Percentiles rank a stretch among this genome's conserved stretches.
phyloP scores from a whole-genome alignment of 805 yeast species.

The Cyberlindnera galapagoensis region DNA sequence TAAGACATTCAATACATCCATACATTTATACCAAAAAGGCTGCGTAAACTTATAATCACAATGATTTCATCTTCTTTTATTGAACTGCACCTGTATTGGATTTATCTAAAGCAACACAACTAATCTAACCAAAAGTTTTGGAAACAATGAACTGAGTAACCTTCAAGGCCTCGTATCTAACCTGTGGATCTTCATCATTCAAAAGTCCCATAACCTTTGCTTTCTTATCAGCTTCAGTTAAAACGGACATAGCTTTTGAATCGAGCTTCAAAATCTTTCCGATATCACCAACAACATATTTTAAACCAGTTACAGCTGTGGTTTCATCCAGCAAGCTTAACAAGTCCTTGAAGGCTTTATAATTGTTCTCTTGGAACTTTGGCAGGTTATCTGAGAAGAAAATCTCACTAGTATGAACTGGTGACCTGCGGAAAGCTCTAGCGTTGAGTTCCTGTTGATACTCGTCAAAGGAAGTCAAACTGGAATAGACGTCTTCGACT shows the following conservation, averaged over 20 bases:
- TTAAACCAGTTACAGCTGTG: slow-evolving; percentile 33
- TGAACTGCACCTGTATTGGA: not conserved
- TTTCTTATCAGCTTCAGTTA: slow-evolving; percentile 59
- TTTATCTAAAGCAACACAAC: too few relatives aligned
- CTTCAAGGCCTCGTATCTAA: slow-evolving; percentile 90
- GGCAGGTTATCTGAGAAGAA: slow-evolving; percentile 85
- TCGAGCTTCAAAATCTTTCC: slow-evolving; percentile 52
- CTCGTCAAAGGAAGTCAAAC: slow-evolving; percentile 88
- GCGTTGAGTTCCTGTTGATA: slow-evolving; percentile 79
- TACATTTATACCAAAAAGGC: too few relatives aligned
- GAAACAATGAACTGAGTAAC: slow-evolving; percentile 94
- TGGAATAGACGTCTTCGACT: slow-evolving; percentile 67
- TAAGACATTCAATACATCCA: too few relatives aligned
- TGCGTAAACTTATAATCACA: too few relatives aligned
- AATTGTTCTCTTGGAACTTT: slow-evolving; percentile 71
- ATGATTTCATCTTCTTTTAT: too few relatives aligned
- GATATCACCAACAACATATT: slow-evolving; percentile 65
- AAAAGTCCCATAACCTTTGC: slow-evolving; percentile 78
- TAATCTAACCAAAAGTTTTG: slow-evolving; percentile 47
- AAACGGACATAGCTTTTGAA: slow-evolving; percentile 52
- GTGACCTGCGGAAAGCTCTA: slow-evolving; percentile 77
- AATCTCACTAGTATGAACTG: slow-evolving; percentile 82
- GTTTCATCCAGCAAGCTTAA: slow-evolving; percentile 42
- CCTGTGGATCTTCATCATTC: slow-evolving; percentile 74
- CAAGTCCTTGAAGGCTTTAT: slow-evolving; percentile 62